These are phyloP conservation scores for Mortierella hygrophila DNA, from an alignment of 192 early-diverging fungal genomes.

Conservation along the genomic window DNA sequence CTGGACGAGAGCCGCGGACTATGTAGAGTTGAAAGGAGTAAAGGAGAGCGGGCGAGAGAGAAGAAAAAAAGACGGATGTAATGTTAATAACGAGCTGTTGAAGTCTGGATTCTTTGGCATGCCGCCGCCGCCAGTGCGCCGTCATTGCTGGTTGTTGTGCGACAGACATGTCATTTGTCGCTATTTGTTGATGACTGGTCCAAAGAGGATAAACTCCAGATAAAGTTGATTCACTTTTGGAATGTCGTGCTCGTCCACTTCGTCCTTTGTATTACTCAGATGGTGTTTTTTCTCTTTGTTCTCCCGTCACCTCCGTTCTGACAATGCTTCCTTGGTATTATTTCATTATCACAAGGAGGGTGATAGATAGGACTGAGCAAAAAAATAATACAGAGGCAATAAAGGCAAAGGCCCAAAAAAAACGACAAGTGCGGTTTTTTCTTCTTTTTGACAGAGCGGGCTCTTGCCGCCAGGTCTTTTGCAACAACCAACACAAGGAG, in stretches of 20 bases:
- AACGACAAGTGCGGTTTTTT: neutral
- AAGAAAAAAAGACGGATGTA: neutral
- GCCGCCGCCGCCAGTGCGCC: neutral
- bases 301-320: neutral
- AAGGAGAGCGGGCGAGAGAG: neutral
- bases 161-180: neutral
- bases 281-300: neutral
- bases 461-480: constrained; percentile 1
- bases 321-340: neutral
- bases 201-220: neutral
- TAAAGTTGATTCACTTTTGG: neutral
- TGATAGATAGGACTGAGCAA: neutral
- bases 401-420: neutral
- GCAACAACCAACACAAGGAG: neutral
- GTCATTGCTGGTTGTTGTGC: neutral
- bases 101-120: neutral
- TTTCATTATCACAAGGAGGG: neutral
- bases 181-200: neutral
- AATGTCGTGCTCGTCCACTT: neutral
- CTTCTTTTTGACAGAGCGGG: neutral
- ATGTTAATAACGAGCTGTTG: neutral
- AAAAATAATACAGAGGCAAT: neutral
- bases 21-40: constrained; percentile 5
- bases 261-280: neutral
- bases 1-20: constrained; percentile 96